phyloP scores from a whole-genome alignment of 805 yeast genomes.

The Nakazawaea ambrosiae region DNA sequence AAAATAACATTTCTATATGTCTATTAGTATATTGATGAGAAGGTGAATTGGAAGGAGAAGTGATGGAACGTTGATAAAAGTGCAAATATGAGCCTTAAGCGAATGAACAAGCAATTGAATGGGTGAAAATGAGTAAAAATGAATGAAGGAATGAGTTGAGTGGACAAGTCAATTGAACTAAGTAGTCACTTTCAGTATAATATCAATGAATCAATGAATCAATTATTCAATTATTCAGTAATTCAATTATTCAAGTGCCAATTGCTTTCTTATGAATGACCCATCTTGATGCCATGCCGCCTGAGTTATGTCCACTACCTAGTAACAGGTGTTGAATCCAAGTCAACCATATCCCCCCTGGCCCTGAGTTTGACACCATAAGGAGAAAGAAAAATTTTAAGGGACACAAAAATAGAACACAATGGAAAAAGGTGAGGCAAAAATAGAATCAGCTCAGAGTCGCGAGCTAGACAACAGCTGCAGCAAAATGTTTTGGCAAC shows the following conservation, averaged over 20 bases:
- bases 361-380: too few species aligned
- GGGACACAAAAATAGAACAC: too few species aligned
- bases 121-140: not conserved
- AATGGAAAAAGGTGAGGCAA: too few species aligned
- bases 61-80: not conserved
- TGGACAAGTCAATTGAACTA: not conserved
- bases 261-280: not conserved
- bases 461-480: too few species aligned
- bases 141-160: not conserved
- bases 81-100: not conserved
- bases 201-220: not conserved
- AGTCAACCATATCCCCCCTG: too few species aligned
- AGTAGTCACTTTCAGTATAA: too few species aligned
- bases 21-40: not conserved
- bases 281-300: too few species aligned
- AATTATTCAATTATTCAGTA: not conserved
- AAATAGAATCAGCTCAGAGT: too few species aligned
- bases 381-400: too few species aligned
- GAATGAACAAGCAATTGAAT: not conserved
- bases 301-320: too few species aligned
- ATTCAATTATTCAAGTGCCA: not conserved
- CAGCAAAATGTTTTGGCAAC: too few species aligned
- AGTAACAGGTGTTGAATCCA: too few species aligned
- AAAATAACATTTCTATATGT: conserved; percentile 1
- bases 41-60: not conserved